phyloP scores from a whole-genome alignment of 495 filamentous ascomycete species.

The Clavariopsis aquatica region DNA sequence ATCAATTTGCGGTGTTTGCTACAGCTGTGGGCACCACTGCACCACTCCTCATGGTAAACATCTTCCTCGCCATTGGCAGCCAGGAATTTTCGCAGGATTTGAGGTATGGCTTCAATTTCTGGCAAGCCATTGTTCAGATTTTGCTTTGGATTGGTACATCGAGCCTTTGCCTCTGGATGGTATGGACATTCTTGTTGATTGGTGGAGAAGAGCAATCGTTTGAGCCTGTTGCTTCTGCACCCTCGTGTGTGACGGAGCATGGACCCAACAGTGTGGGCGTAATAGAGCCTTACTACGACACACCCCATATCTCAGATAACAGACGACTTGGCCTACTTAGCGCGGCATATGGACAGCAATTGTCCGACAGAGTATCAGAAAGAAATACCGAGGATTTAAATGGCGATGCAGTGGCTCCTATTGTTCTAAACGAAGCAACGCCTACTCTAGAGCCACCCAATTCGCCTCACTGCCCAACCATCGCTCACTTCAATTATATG shows the following conservation, averaged over 20 bases:
- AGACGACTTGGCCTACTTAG: background rate
- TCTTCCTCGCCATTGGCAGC: background rate
- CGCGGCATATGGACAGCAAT: background rate
- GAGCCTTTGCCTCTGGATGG: background rate
- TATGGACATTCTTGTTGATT: background rate
- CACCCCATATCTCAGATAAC: background rate
- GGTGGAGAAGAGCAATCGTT: background rate
- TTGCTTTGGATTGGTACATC: background rate
- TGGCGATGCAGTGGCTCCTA: background rate
- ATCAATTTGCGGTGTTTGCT: background rate
- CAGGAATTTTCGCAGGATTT: background rate
- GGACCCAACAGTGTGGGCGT: too few relatives aligned
- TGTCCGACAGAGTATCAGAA: background rate
- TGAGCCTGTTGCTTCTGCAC: background rate
- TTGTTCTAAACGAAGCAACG: background rate
- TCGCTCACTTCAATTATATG: background rate
- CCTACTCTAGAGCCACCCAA: background rate
- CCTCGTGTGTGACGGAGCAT: background rate
- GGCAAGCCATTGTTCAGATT: background rate
- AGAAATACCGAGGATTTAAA: background rate
- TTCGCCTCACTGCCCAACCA: background rate
- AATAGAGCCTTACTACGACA: background rate
- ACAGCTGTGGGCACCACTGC: background rate
- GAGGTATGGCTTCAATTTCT: background rate
- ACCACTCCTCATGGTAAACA: background rate